Evolutionary conservation across 768 basidiomycete species (phyloP).

Genomic region (Austroboletus eburneus): DNA sequence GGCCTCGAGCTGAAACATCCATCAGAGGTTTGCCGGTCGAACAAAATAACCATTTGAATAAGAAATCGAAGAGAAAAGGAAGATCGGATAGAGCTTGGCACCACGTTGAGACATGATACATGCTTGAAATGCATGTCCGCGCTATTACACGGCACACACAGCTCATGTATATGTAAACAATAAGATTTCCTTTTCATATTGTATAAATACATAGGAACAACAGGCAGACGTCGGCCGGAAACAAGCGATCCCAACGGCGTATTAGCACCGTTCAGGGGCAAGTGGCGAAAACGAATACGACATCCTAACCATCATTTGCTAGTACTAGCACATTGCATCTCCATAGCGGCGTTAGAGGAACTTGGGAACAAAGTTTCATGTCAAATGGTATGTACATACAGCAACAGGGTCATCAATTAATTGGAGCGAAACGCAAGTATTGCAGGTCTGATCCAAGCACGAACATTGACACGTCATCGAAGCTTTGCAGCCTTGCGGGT

Average conservation of each 20-base stretch:
- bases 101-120: constrained; percentile 21
- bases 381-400: neutral
- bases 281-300: constrained; percentile 8
- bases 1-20: neutral
- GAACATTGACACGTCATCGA: constrained; percentile 12
- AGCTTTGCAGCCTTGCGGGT: constrained; percentile 3
- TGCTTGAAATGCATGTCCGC: constrained; percentile 23
- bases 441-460: constrained; percentile 4
- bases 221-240: constrained; percentile 6
- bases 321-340: constrained; percentile 10
- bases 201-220: neutral
- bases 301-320: neutral
- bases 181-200: neutral
- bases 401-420: constrained; percentile 22
- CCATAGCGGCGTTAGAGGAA: constrained; percentile 27
- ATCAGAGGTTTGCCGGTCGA: neutral
- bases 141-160: constrained; percentile 14
- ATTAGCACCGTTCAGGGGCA: constrained; percentile 26
- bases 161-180: constrained; percentile 11
- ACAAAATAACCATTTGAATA: constrained; percentile 2
- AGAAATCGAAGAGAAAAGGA: constrained; percentile 16
- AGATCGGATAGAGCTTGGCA: constrained; percentile 16
- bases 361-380: constrained; percentile 11
- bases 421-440: constrained; percentile 5
- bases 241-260: constrained; percentile 15